phyloP scores from a whole-genome alignment of 176 grass and related monocot genomes.

The Pontederia crassipes region DNA sequence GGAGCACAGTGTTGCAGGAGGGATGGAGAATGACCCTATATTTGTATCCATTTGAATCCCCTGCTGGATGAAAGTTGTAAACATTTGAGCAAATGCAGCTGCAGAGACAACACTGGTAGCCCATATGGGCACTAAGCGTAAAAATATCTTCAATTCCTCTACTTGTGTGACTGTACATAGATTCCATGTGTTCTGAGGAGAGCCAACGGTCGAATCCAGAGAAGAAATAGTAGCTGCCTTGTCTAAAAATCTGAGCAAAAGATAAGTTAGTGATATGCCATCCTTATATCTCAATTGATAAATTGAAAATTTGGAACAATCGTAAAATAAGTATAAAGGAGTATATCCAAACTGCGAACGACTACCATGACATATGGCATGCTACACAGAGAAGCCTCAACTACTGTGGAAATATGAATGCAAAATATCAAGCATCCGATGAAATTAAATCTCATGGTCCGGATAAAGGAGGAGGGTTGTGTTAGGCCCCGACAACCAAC shows the following conservation, averaged over 20 bases:
- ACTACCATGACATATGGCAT: too few relatives aligned
- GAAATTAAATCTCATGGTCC: too few relatives aligned
- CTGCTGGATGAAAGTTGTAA: conserved; percentile 72
- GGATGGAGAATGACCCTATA: conserved; percentile 37
- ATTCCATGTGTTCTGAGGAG: conserved; percentile 26
- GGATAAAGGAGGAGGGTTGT: too few relatives aligned
- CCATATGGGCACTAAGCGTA: conserved; percentile 53
- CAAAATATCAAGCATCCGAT: too few relatives aligned
- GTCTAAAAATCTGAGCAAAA: conserved; percentile 40
- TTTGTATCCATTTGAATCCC: conserved; percentile 46
- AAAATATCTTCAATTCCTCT: conserved; percentile 66
- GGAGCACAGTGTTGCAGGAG: conserved; percentile 45
- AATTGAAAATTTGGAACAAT: too few relatives aligned
- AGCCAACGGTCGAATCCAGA: conserved; percentile 28
- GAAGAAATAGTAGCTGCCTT: conserved; percentile 45
- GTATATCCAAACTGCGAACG: too few relatives aligned
- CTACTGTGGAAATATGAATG: too few relatives aligned
- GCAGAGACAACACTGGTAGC: conserved; percentile 41
- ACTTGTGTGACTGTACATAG: conserved; percentile 80
- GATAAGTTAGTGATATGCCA: too few relatives aligned
- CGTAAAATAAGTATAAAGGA: too few relatives aligned
- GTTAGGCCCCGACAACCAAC: too few relatives aligned
- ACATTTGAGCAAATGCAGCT: conserved; percentile 55
- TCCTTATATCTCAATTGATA: too few relatives aligned
- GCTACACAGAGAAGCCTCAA: too few relatives aligned